Evolutionary conservation across 164 flowering plant species (phyloP), one percentile per base, ranked within the genome.

Genomic region (Pachysandra terminalis): DNA sequence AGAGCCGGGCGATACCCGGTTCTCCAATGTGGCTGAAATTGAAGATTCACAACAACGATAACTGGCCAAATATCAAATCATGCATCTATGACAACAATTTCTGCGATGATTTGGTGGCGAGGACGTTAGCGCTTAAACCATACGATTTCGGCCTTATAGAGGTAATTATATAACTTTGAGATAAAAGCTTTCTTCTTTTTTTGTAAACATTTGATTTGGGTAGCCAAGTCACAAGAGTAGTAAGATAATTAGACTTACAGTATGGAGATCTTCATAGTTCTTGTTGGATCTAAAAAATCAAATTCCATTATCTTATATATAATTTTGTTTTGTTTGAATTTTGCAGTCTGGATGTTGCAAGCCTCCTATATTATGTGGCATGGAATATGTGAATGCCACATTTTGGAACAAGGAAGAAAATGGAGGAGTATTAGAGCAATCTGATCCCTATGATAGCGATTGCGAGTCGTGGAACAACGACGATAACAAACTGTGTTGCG

Each of bases 341-440:
- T 37, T 60, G 22, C 32, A 79, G 84, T 63, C 71, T 9, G 83
- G 86, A 9, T 85, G 88, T 19, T 85, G 88, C 80, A 77, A n/a
- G 25, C 86, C 86, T 19, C 82, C 88, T 0, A 15, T 58, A 16
- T 45, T 22, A 2, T 85, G 86, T 59, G 75, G 25, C 19, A 79
- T 82, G 83, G 66, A 71, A 26, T 76, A 66, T n/a, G 76, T 81
- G 37, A 85, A 85, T 41, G 82, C 81, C 0, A 85, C 83, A 0
- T 78, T 53, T 45, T 84, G 88, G 88, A 66, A 14, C 17, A 72
- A 28, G 60, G 56, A 26, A 19, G 63, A 70, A 2, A 21, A 0
- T 12, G 37, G 7, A 48, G 55, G n/a, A n/a, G 21, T 1, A 16
- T 17, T 10, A 3, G 32, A 67, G 10, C 13, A 16, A 3, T 24